A percentile compares a stretch with the other conserved stretches of the same genome.
Evolutionary conservation across 768 basidiomycete genomes (phyloP).

Genomic region (Podaxis pistillaris): DNA sequence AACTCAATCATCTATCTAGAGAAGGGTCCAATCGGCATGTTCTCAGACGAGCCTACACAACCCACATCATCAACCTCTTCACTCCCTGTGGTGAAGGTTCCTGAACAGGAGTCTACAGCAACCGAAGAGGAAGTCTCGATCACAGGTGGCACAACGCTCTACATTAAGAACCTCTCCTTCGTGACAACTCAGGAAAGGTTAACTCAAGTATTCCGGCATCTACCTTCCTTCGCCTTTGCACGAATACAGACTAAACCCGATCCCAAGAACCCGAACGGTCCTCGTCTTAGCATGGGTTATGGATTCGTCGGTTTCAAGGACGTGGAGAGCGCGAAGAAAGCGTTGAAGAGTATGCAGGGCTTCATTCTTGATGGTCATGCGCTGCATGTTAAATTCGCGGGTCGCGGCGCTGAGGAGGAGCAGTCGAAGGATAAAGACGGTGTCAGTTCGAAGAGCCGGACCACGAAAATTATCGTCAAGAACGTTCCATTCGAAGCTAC

Average conservation of each 20-base stretch:
- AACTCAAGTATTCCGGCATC: slow-evolving; percentile 61
- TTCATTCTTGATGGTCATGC: slow-evolving; percentile 86
- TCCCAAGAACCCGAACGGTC: slow-evolving; percentile 62
- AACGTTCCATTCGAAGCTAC: slow-evolving; percentile 97
- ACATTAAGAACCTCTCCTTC: slow-evolving; percentile 95
- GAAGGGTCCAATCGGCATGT: slow-evolving; percentile 87
- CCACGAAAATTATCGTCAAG: slow-evolving; percentile 97
- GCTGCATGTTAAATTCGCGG: slow-evolving; percentile 82
- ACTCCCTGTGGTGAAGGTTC: slow-evolving; percentile 33
- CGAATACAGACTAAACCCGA: slow-evolving; percentile 91
- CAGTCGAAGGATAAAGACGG: slow-evolving; percentile 33
- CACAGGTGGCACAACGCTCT: slow-evolving; percentile 79
- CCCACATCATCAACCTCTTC: slow-evolving; percentile 12
- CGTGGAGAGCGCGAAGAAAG: slow-evolving; percentile 68
- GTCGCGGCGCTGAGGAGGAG: slow-evolving; percentile 72
- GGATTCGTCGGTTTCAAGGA: slow-evolving; percentile 93
- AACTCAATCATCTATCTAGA: slow-evolving; percentile 92
- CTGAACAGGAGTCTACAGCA: slow-evolving; percentile 38
- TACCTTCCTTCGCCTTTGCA: slow-evolving; percentile 83
- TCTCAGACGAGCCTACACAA: slow-evolving; percentile 39
- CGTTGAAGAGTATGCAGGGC: slow-evolving; percentile 74
- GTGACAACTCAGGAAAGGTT: slow-evolving; percentile 80
- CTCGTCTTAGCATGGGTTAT: slow-evolving; percentile 87
- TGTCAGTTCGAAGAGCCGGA: slow-evolving; percentile 51
- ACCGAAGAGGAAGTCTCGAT: slow-evolving; percentile 41